These are phyloP conservation scores for Aegle marmelos DNA, from an alignment of 345 rosid genomes.

Conservation along the genomic window DNA sequence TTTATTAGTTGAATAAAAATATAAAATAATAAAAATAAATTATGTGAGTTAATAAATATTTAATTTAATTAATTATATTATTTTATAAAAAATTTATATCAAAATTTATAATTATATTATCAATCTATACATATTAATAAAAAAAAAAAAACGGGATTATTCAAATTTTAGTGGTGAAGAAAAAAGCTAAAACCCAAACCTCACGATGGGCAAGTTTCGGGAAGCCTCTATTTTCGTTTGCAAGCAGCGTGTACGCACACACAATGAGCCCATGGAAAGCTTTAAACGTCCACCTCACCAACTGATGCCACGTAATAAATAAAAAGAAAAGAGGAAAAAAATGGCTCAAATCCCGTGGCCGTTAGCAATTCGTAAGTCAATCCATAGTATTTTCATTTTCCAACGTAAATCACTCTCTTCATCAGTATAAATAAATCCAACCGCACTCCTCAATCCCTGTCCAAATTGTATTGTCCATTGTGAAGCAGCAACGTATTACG, in stretches of 20 bases:
- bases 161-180: slow-evolving; percentile 4
- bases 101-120: no score
- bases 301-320: slow-evolving; percentile 13
- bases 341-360: slow-evolving; percentile 21
- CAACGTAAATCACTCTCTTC: not conserved
- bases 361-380: slow-evolving; percentile 14
- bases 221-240: slow-evolving; percentile 32
- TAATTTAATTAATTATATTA: no score
- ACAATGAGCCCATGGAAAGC: not conserved
- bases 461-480: not conserved
- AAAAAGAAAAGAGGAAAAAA: not conserved
- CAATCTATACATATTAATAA: no score
- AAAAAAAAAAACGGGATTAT: not conserved
- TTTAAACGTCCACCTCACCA: slow-evolving; percentile 20
- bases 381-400: not conserved
- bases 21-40: no score
- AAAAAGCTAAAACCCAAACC: slow-evolving; percentile 8
- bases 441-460: not conserved
- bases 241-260: not conserved
- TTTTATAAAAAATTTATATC: no score
- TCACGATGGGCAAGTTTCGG: slow-evolving; percentile 7
- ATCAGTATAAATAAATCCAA: slow-evolving; percentile 7
- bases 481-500: not conserved
- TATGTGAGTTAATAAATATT: no score
- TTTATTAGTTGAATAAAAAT: no score